Conservation (phyloP, 345 rosid species). For the Rubroshorea leprosula region DNA sequence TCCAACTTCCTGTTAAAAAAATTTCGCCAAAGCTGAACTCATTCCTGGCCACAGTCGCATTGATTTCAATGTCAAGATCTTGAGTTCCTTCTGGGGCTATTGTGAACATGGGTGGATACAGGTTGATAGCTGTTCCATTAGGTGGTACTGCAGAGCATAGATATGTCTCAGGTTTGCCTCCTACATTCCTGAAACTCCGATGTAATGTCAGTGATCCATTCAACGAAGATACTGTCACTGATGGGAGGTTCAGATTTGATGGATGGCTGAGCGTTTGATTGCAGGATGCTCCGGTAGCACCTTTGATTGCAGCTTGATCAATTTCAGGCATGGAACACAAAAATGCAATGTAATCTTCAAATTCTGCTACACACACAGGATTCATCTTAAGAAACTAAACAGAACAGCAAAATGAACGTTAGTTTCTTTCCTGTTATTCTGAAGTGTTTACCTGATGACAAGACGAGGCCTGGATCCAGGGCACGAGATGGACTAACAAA, state of each 20-base stretch:
- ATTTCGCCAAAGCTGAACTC: constrained; percentile 68
- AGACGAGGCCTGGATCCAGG: constrained; percentile 81
- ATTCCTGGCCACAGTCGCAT: constrained; percentile 29
- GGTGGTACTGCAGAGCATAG: constrained; percentile 46
- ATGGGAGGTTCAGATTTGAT: constrained; percentile 70
- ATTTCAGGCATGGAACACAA: constrained; percentile 65
- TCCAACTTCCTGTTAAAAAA: constrained; percentile 57
- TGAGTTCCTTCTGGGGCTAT: constrained; percentile 38
- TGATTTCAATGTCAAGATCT: constrained; percentile 44
- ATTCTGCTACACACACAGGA: constrained; percentile 65
- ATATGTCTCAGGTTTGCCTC: constrained; percentile 47
- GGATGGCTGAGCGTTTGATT: constrained; percentile 36
- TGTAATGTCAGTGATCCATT: constrained; percentile 29
- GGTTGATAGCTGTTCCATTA: constrained; percentile 45
- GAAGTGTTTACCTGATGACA: no score
- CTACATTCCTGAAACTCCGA: constrained; percentile 57
- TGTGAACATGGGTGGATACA: constrained; percentile 61
- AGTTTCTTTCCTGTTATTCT: no score
- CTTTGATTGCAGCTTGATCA: constrained; percentile 25
- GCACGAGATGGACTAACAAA: constrained; percentile 61
- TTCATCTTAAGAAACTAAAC: no score
- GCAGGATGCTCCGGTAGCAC: constrained; percentile 56
- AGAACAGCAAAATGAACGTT: no score
- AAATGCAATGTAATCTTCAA: constrained; percentile 60
- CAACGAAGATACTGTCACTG: constrained; percentile 57